phyloP scores from a whole-genome alignment of 2,329 filamentous ascomycete species.

The Xylaria hypoxylon region DNA sequence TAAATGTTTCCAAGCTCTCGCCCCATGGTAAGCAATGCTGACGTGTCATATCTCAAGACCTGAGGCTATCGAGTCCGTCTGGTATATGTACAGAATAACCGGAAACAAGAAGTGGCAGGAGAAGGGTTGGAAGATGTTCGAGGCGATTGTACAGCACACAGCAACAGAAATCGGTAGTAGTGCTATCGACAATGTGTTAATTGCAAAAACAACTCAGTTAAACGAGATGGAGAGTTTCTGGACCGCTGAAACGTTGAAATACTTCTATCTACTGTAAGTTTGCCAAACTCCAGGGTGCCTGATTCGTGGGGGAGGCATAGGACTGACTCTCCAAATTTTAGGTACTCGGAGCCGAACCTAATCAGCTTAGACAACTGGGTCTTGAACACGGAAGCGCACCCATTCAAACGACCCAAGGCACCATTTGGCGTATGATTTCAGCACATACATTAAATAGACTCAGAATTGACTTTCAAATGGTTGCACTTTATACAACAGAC shows the following conservation, averaged over 20 bases:
- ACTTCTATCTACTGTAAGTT: conserved; percentile 86
- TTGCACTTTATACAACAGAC: conserved; percentile 19
- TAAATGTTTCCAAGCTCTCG: neutral
- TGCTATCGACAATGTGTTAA: conserved; percentile 74
- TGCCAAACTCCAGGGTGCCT: neutral
- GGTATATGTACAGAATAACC: conserved; percentile 91
- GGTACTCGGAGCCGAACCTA: conserved; percentile 61
- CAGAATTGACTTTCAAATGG: conserved; percentile 5
- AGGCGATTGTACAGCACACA: conserved; percentile 75
- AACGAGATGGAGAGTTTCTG: conserved; percentile 91
- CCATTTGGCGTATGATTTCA: conserved; percentile 33
- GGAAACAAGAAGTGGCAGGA: conserved; percentile 81
- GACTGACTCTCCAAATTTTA: conserved; percentile 29
- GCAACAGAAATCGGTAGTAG: conserved; percentile 75
- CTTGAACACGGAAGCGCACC: conserved; percentile 59
- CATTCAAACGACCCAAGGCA: conserved; percentile 46
- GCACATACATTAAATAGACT: neutral
- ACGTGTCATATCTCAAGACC: conserved; percentile 62
- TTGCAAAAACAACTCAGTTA: conserved; percentile 55
- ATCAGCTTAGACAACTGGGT: conserved; percentile 76
- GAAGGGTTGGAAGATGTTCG: conserved; percentile 88
- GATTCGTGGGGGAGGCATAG: neutral
- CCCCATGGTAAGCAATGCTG: conserved; percentile 31
- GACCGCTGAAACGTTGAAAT: conserved; percentile 91
- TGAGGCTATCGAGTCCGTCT: conserved; percentile 88